phyloP scores from a whole-genome alignment of 306 rosid genomes.

The Trichosanthes truncata region DNA sequence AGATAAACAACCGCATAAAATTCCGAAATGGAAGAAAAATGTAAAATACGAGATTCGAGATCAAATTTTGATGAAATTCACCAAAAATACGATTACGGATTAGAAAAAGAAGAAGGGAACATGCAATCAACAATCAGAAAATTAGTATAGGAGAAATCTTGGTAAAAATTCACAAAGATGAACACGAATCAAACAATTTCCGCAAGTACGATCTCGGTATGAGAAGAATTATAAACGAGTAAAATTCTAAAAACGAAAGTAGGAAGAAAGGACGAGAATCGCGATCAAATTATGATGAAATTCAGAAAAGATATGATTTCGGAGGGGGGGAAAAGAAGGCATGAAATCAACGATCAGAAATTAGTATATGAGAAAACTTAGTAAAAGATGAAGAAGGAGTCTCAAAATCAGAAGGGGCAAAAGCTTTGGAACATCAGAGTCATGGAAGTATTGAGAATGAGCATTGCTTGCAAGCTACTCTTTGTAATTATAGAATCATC shows the following conservation, averaged over 20 bases:
- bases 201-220: not conserved
- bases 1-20: not conserved
- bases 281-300: not conserved
- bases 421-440: not conserved
- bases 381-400: too few species aligned
- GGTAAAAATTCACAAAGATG: too few species aligned
- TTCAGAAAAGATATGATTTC: not conserved
- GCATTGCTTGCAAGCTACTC: slow-evolving; percentile 5
- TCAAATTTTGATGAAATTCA: too few species aligned
- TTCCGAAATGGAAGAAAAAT: too few species aligned
- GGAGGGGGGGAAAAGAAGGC: not conserved
- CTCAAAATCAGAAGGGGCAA: not conserved
- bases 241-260: not conserved
- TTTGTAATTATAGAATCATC: not conserved
- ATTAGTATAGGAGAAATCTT: not conserved
- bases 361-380: not conserved
- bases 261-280: not conserved
- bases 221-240: not conserved
- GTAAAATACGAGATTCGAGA: too few species aligned
- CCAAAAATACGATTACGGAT: too few species aligned
- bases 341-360: not conserved
- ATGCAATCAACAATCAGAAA: not conserved
- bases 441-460: not conserved
- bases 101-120: not conserved
- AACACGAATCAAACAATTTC: too few species aligned